phyloP scores from a whole-genome alignment of 768 basidiomycete species.

The Rhodocollybia butyracea region DNA sequence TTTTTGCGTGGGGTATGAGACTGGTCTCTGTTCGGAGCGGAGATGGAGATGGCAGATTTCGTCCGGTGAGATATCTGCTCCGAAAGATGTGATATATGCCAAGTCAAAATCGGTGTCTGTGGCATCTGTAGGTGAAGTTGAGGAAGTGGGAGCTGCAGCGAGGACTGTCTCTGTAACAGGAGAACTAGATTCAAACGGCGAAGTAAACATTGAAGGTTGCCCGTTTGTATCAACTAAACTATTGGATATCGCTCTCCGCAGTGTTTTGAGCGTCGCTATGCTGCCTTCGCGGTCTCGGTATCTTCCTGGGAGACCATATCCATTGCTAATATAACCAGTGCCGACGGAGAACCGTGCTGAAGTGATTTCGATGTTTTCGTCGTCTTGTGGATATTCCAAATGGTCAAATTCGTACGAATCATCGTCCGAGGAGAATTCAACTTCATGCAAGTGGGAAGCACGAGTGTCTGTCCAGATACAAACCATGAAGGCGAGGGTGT shows the following conservation, averaged over 20 bases:
- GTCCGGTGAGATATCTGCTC: constrained; percentile 15
- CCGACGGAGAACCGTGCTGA: constrained; percentile 30
- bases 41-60: background rate
- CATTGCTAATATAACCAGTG: constrained; percentile 18
- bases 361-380: constrained; percentile 38
- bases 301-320: constrained; percentile 17
- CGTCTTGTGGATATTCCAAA: constrained; percentile 28
- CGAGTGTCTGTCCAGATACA: constrained; percentile 10
- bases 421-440: constrained; percentile 46
- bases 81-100: constrained; percentile 6
- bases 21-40: constrained; percentile 4
- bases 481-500: background rate
- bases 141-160: background rate
- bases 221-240: background rate
- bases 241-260: constrained; percentile 35
- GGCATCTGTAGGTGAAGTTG: background rate
- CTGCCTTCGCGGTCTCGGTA: constrained; percentile 55
- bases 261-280: constrained; percentile 53
- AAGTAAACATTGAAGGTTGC: background rate
- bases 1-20: constrained; percentile 10
- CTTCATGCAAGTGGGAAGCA: constrained; percentile 2
- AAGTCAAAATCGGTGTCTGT: constrained; percentile 3
- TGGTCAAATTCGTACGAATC: constrained; percentile 29
- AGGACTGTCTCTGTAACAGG: too few species aligned
- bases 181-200: background rate